Conservation (phyloP, 2,329 filamentous ascomycete species). For the Aspergillus sojae region DNA sequence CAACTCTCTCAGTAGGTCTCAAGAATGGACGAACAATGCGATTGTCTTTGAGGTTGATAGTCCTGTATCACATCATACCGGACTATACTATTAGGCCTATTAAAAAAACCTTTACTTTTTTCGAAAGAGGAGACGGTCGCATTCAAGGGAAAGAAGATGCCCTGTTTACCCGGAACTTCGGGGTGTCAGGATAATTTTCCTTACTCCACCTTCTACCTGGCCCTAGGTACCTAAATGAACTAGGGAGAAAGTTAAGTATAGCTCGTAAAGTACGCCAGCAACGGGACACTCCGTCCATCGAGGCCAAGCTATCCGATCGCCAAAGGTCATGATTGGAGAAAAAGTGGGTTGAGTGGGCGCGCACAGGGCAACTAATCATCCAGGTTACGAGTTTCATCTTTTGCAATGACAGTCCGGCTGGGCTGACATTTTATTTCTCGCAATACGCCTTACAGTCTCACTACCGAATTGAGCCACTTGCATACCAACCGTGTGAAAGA, state of each 20-base stretch:
- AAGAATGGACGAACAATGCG: conserved; percentile 1
- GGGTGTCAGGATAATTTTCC: neutral
- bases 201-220: neutral
- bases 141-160: neutral
- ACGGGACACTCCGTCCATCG: neutral
- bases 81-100: neutral
- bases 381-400: conserved; percentile 5
- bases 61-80: neutral
- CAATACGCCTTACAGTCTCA: conserved; percentile 11
- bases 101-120: too few relatives aligned
- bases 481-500: conserved; percentile 10
- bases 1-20: neutral
- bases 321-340: conserved; percentile 1
- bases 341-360: neutral
- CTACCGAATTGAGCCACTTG: conserved; percentile 19
- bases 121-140: neutral
- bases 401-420: neutral
- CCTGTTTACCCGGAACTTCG: neutral
- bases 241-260: neutral
- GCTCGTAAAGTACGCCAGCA: neutral
- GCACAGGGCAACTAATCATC: conserved; percentile 9
- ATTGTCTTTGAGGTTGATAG: neutral
- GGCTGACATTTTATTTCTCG: neutral
- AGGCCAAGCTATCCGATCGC: neutral
- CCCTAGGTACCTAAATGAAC: neutral